Base-by-base conservation (phyloP, 345 rosid species). In the Trapa bicornis region DNA sequence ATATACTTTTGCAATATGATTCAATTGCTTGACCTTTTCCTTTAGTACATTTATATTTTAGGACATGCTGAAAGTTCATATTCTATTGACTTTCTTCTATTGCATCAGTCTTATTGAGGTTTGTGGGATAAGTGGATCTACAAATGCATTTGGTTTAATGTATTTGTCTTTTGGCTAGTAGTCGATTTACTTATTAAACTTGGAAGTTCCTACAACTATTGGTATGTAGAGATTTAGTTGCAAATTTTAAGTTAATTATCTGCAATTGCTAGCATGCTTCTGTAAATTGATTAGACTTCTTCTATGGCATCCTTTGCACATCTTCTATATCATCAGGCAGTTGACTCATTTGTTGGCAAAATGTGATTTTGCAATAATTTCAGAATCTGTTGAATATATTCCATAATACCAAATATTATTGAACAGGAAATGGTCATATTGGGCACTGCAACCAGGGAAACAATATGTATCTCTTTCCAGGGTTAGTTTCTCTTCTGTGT, bases 381-480 rank as follows among this genome's bases (percentile, higher is more conserved):
- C 10, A 54, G n/a, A 5, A n/a, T 32, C 10, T 14, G 35, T 58
- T 58, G 63, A 35, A 35, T 8, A 6, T 54, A 22, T 22, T 22
- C 29, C 10, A n/a, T 54, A 6, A 54, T n/a, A 54, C 9, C 35
- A 4, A 54, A 6, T 58, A 29, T 33, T 32, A 42, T 52, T 76
- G 53, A 57, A 62, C 84, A 91, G 97, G 96, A 58, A 82, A 87
- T 76, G 94, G 96, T 71, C 81, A 72, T 1, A 69, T 88, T 50
- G 98, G 98, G 77, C 90, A 86, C 75, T 83, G 91, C 86, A 93
- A 93, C 85, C 98, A 93, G 79, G 98, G 96, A 70, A 90, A 90
- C 83, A 93, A 93, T 82, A 93, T 93, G 98, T 93, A 90, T 77
- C 91, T 93, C 71, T 93, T 93, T 75, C 98, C 98, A 17, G 98